Evolutionary conservation across 352 stramenopile genomes (phyloP), one percentile per base, ranked within the genome.

Genomic region (Globisporangium middletonii): DNA sequence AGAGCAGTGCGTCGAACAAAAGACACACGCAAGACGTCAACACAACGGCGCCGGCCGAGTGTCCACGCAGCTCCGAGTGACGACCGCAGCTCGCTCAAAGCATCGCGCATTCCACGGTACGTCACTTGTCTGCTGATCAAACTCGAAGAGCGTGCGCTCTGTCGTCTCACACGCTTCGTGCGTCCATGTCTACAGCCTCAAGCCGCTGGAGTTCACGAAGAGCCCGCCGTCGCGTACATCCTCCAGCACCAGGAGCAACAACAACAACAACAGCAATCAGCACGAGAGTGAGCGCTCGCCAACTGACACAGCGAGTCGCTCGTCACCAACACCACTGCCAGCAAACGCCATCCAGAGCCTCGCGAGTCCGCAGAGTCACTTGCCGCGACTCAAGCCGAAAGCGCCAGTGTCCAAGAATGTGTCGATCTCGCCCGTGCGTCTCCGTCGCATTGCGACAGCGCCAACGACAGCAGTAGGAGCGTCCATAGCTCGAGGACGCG

Each of bases 391-490:
- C 38, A 45, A 53, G 38, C 19, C 61, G 38, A 66, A 59, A 48
- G 48, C n/a, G 13, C 47, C n/a, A 33, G 11, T n/a, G 5, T 57
- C 41, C 9, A 50, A 70, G 4, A 67, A 49, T 9, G 57, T 71
- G 37, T 63, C 62, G 23, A 76, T 67, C 46, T 76, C 65, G 7
- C 68, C 68, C 13, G 64, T 81, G 12, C 59, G 69, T 23, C 53
- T 74, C 13, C 67, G 74, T 58, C 66, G 72, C 2, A 78, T 79
- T 8, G 75, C 72, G 9, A 86, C 74, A 1, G 79, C 71, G 2
- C 33, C 33, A 38, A 71, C 72, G 18, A 63, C 66, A 3, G 26
- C 64, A 5, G 38, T 42, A 27, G 2, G 30, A 44, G 15, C 9
- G 3, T 2, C 26, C 9, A n/a, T 27, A 33, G 49, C 41, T 13